Evolutionary conservation across 2,329 filamentous ascomycete genomes (phyloP), one percentile per base, ranked within the genome.

Genomic region (Talaromyces sp.): DNA sequence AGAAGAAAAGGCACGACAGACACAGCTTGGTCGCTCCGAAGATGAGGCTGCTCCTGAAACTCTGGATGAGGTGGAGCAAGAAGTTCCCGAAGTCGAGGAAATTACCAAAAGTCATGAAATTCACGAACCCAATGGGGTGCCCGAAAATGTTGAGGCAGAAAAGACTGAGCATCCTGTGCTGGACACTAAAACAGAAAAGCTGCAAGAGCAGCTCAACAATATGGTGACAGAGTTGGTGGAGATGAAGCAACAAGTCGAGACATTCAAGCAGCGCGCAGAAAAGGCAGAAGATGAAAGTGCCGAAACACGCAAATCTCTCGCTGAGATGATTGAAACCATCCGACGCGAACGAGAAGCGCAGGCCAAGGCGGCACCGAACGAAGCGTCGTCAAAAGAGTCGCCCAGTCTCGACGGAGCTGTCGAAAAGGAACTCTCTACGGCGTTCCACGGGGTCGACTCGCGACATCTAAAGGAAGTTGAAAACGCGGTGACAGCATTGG

Each of bases 321-420:
- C 90, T 1, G 91, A 96, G 71, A 95, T 98, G 91, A 88, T 97
- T 13, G 82, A 91, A 68, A 88, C 89, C 66, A 89, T 97, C 60
- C 86, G 92, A 58, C 82, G 81, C 68, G 87, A 92, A 64, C 75
- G 74, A 39, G 67, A 85, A 84, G 32, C 77, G 72, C 65, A 79
- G 77, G 66, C 77, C 75, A 55, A 62, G 55, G 19, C 47, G 44
- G 8, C 27, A 28, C 36, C n/a, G n/a, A 58, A 39, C 39, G 61
- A 55, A 11, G 28, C 52, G 22, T 19, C 28, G 36, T 32, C 22
- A 25, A 7, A 28, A 22, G 61, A 59, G 11, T 10, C 13, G 11
- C 54, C 11, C 47, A 39, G 4, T n/a, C 19, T 57, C 25, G 54
- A 22, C 17, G 49, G 49, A 55, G 15, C 55, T 8, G 54, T 27